Percentiles rank a stretch among this genome's conserved stretches.
Evolutionary conservation across 768 basidiomycete genomes (phyloP).

Genomic region (Mycena chlorophos): DNA sequence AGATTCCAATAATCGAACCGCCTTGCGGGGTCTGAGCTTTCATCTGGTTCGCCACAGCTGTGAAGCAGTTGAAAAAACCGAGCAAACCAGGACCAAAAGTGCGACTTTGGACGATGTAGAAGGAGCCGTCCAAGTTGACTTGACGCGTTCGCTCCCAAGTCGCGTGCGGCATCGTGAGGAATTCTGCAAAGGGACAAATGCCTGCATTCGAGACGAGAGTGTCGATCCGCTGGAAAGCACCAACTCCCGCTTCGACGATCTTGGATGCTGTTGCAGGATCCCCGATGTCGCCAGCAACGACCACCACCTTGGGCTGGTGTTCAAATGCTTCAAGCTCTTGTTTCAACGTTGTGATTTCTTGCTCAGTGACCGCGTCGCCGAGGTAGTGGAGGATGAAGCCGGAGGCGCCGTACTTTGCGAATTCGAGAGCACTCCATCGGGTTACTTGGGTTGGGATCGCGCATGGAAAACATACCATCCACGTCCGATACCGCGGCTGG

Average conservation of each 20-base stretch:
- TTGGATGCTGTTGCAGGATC: constrained; percentile 53
- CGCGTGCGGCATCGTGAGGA: constrained; percentile 63
- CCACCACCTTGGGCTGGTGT: constrained; percentile 40
- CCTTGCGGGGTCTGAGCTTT: constrained; percentile 65
- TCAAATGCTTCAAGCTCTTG: constrained; percentile 41
- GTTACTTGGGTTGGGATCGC: neutral
- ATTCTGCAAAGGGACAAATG: constrained; percentile 77
- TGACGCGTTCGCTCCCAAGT: constrained; percentile 66
- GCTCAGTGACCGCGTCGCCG: constrained; percentile 55
- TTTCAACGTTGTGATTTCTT: constrained; percentile 48
- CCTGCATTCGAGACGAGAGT: constrained; percentile 50
- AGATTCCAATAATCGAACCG: constrained; percentile 73
- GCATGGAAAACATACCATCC: constrained; percentile 44
- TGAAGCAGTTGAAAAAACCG: constrained; percentile 8
- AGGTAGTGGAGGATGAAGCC: constrained; percentile 68
- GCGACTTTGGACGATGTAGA: constrained; percentile 66
- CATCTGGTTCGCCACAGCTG: constrained; percentile 76
- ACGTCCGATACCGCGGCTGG: constrained; percentile 73
- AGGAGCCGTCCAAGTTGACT: constrained; percentile 76
- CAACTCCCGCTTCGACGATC: constrained; percentile 63
- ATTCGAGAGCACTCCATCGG: constrained; percentile 51
- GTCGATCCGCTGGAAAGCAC: constrained; percentile 65
- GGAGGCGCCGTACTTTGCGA: constrained; percentile 61
- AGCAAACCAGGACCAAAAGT: neutral
- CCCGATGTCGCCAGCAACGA: constrained; percentile 67